phyloP scores from a whole-genome alignment of 306 rosid species.

The Citrullus colocynthis region DNA sequence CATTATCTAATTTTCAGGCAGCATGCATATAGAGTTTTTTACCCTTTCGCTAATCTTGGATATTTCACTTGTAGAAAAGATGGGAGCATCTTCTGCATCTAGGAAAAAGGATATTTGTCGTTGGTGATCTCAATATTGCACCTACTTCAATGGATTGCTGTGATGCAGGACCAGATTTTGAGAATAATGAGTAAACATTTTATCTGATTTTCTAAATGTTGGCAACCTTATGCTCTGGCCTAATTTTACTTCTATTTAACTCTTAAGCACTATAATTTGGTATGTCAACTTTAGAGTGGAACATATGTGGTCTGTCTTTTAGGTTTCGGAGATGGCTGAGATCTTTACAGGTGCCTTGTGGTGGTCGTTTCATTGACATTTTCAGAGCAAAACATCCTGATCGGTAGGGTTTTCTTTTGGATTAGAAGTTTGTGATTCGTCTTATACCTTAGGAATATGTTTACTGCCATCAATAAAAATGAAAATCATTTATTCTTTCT shows the following conservation, averaged over 20 bases:
- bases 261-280: neutral
- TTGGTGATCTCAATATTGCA: conserved; percentile 97
- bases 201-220: conserved; percentile 13
- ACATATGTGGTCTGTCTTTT: conserved; percentile 14
- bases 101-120: conserved; percentile 65
- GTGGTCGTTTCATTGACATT: conserved; percentile 65
- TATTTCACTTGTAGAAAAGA: conserved; percentile 55
- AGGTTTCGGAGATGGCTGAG: conserved; percentile 92
- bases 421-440: neutral
- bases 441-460: neutral
- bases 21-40: conserved; percentile 3
- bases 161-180: conserved; percentile 91
- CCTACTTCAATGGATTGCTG: conserved; percentile 75
- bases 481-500: neutral
- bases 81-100: conserved; percentile 62
- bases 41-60: conserved; percentile 21
- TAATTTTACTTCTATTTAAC: neutral
- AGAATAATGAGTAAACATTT: conserved; percentile 53
- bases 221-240: conserved; percentile 4
- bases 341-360: conserved; percentile 46
- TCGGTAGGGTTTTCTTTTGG: conserved; percentile 20
- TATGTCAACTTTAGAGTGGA: neutral
- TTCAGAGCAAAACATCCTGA: conserved; percentile 78
- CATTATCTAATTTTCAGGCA: neutral
- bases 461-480: neutral